Conservation (phyloP, 2,329 filamentous ascomycete genomes). For the Colletotrichum sp. region DNA sequence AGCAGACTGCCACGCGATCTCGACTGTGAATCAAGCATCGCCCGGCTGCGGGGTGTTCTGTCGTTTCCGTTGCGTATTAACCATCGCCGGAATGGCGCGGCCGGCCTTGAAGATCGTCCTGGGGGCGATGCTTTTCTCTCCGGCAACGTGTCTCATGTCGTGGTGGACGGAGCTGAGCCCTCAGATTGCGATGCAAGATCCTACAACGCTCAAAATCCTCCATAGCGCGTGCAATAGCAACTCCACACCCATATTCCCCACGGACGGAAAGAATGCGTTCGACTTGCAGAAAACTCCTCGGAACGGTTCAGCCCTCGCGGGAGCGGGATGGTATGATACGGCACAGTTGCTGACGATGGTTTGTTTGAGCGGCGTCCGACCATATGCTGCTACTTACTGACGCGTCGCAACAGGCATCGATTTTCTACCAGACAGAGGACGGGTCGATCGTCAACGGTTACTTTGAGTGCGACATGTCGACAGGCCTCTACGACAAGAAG, state of each 20-base stretch:
- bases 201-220: slow-evolving; percentile 34
- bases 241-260: slow-evolving; percentile 35
- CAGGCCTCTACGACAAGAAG: slow-evolving; percentile 33
- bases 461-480: slow-evolving; percentile 36
- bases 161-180: slow-evolving; percentile 39
- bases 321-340: slow-evolving; percentile 37
- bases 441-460: slow-evolving; percentile 19
- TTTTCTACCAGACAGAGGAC: slow-evolving; percentile 14
- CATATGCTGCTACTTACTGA: background rate
- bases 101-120: background rate
- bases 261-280: slow-evolving; percentile 33
- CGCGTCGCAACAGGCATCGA: background rate
- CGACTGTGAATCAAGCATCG: background rate
- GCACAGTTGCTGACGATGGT: slow-evolving; percentile 29
- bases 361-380: slow-evolving; percentile 25
- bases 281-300: slow-evolving; percentile 30
- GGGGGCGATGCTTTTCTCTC: background rate
- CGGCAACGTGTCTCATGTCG: slow-evolving; percentile 34
- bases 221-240: slow-evolving; percentile 39
- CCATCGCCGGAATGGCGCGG: background rate
- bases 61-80: background rate
- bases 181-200: slow-evolving; percentile 39
- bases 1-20: background rate
- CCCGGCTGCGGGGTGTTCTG: background rate
- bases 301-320: slow-evolving; percentile 36